Base-by-base conservation (phyloP, 441 rosid genomes). In the Pelargonium myrrhifolium region DNA sequence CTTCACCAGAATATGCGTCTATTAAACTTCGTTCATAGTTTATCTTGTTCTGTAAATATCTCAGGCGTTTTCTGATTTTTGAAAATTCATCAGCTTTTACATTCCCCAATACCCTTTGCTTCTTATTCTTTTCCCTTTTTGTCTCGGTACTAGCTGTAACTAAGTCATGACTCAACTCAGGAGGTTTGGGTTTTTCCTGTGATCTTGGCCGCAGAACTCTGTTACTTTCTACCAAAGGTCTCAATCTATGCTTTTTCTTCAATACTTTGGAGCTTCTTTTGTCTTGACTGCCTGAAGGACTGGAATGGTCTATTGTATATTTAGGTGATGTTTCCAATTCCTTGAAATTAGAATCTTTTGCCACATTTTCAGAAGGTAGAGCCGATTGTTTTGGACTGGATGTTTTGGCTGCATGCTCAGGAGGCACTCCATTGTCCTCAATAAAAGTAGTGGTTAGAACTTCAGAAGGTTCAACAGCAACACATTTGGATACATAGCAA, bases 1-100 rank as follows among this genome's bases (percentile, higher is more conserved):
- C 99, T 83, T 94, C 97, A 39, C 89, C 79, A 58, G 98, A 94
- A 80, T 94, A 94, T 6, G 97, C 99, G 37, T 82, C 80, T 71
- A 94, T 94, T 64, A 94, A 82, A 77, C 80, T 94, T 76, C 78
- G 89, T 82, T 94, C 97, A 35, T 89, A 92, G 77, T 65, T 82
- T 65, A 92, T 92, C 71, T 90, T 81, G 69, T 79, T 83, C 65
- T 92, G 73, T 5, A 94, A 79, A 70, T 94, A 94, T 45, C 92
- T 78, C 66, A 94, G 84, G 67, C 85, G 91, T 68, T 59, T 77
- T 76, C 77, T 89, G 77, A 87, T 88, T 75, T 81, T 87, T 72
- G 86, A 82, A 83, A 82, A 88, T 77, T 94, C 98, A 73, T 89
- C 87, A 51, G 67, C 77, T 35, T 68, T 79, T 70, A 70, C 67